Base-by-base conservation (phyloP, 345 rosid genomes). In the Brassica rapa region DNA sequence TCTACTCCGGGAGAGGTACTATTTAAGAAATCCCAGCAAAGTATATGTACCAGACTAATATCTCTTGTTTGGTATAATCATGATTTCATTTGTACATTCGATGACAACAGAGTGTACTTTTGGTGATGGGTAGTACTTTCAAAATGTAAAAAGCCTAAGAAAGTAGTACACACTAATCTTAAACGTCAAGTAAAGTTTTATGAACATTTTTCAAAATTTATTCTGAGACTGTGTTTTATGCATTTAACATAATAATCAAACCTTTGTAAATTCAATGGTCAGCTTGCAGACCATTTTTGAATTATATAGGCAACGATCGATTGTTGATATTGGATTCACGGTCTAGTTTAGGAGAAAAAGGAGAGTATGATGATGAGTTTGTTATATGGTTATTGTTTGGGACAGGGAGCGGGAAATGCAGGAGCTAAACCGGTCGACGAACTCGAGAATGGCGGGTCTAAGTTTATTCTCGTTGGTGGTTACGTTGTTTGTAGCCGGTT, bases 341-440 rank as follows among this genome's bases (percentile, higher is more conserved):
- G n/a, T 15, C 21, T 16, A 15, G n/a, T 51, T n/a, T n/a, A 51
- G 4, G 3, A 57, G 15, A 30, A 25, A 7, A 1, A 15, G 55
- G 55, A 2, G 5, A 7, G 32, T 10, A 12, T 6, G 39, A 39
- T 66, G 8, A 39, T 66, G 8, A 19, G 12, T 21, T 15, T 37
- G 11, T 56, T 15, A 66, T 33, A 7, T 8, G 21, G 30, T 29
- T 70, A 27, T 49, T 69, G 30, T 62, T n/a, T 41, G 25, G 69
- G 66, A 12, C n/a, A 93, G 97, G 74, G 99, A 90, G 82, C 83
- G 84, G 41, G 94, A 92, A 85, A 95, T 91, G 97, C 91, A 91
- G 73, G 88, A 84, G 51, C 83, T 95, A 66, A 95, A 89, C 83
- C 83, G 71, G 69, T 75, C 87, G 19, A 95, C 99, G 0, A 95